Percentiles rank a stretch among this genome's conserved stretches.
phyloP scores from a whole-genome alignment of 345 rosid species.

The Hypericum perforatum region DNA sequence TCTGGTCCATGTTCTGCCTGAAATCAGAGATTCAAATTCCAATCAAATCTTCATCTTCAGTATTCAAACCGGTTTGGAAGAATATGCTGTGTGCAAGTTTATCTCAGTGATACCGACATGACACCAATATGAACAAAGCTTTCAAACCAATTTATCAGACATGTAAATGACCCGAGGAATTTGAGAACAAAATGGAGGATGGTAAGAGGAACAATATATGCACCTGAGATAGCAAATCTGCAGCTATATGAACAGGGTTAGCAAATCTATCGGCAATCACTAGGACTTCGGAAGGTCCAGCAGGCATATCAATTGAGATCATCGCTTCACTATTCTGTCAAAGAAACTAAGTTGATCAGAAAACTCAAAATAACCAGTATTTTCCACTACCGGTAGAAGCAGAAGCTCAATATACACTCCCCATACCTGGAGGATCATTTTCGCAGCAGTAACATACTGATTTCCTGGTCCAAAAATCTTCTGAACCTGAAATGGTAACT shows the following conservation, averaged over 20 bases:
- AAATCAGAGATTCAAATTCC: conserved; percentile 10
- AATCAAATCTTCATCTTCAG: conserved; percentile 1
- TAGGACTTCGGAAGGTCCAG: conserved; percentile 95
- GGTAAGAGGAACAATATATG: not conserved
- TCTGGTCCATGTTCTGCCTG: conserved; percentile 99
- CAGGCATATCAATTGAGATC: conserved; percentile 99
- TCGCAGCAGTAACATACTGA: conserved; percentile 94
- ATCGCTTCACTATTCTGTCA: conserved; percentile 94
- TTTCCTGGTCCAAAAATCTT: conserved; percentile 93
- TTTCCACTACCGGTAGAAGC: not conserved
- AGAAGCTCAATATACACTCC: not conserved
- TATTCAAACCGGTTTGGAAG: too few species aligned
- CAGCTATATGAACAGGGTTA: conserved; percentile 79
- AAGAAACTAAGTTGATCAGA: not conserved
- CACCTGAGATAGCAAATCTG: conserved; percentile 94
- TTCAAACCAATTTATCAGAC: not conserved
- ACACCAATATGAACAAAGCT: too few species aligned
- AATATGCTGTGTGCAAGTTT: too few species aligned
- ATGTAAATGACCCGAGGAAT: not conserved
- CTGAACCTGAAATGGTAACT: conserved; percentile 47
- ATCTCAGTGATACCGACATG: too few species aligned
- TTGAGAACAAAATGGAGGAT: not conserved
- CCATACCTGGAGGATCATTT: conserved; percentile 85
- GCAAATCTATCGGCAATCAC: conserved; percentile 85
- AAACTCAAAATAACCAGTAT: not conserved